These are phyloP conservation scores for Vicia villosa DNA, from an alignment of 306 rosid species.

Conservation along the genomic window DNA sequence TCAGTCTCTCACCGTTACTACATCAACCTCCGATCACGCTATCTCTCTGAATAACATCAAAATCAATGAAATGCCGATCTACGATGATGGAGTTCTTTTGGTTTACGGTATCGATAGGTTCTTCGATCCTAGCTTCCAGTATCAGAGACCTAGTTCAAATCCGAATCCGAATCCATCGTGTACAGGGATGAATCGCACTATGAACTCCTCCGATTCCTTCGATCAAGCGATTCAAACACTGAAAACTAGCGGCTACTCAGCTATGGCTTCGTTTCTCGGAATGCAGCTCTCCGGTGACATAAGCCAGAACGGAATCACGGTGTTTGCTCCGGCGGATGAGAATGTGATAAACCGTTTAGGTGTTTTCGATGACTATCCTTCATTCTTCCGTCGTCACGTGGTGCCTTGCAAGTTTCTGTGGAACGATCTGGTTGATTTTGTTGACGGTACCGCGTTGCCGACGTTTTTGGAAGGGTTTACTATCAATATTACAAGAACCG, in stretches of 20 bases:
- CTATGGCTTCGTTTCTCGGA: conserved; percentile 68
- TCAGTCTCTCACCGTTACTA: conserved; percentile 54
- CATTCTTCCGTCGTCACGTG: conserved; percentile 68
- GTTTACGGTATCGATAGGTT: conserved; percentile 60
- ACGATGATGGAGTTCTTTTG: conserved; percentile 61
- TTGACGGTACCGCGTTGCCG: conserved; percentile 47
- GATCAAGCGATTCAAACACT: conserved; percentile 47
- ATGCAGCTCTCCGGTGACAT: conserved; percentile 52
- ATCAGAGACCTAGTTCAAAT: conserved; percentile 7
- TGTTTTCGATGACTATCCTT: conserved; percentile 45
- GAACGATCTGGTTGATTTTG: conserved; percentile 59
- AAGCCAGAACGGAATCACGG: conserved; percentile 50
- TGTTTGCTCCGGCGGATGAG: conserved; percentile 73
- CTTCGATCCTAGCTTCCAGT: conserved; percentile 54
- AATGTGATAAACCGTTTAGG: conserved; percentile 42
- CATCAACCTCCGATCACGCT: conserved; percentile 33
- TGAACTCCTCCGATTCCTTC: conserved; percentile 40
- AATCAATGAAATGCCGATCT: conserved; percentile 49
- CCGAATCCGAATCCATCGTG: conserved; percentile 34
- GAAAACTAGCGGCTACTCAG: conserved; percentile 51
- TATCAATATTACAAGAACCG: conserved; percentile 52
- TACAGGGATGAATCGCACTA: conserved; percentile 14
- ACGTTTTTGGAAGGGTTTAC: conserved; percentile 62
- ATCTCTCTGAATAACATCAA: conserved; percentile 56
- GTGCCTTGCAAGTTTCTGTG: conserved; percentile 67